Evolutionary conservation across 2,329 filamentous ascomycete species (phyloP).

Genomic region (Sporothrix protearum): DNA sequence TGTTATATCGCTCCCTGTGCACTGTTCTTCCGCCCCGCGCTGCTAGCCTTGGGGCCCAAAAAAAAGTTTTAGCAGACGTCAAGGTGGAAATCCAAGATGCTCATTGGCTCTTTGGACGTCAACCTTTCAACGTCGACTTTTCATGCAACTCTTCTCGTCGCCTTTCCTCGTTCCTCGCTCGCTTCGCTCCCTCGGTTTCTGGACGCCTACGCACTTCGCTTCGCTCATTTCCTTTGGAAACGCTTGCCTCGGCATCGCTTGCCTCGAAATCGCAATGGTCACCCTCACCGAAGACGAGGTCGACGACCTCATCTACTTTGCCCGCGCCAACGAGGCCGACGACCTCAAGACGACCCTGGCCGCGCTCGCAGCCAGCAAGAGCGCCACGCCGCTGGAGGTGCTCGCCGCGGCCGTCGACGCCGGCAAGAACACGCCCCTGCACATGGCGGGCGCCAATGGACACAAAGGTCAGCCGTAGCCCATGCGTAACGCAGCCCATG

Average conservation of each 20-base stretch:
- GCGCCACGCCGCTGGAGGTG: conserved; percentile 61
- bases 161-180: background rate
- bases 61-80: conserved; percentile 13
- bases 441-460: conserved; percentile 92
- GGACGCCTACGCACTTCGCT: conserved; percentile 39
- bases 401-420: conserved; percentile 63
- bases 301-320: conserved; percentile 86
- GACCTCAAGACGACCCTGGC: conserved; percentile 62
- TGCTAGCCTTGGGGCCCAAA: conserved; percentile 12
- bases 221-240: too few species aligned
- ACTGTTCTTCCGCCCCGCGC: conserved; percentile 7
- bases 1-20: background rate
- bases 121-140: background rate
- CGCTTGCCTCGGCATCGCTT: too few species aligned
- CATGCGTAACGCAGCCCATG: too few species aligned
- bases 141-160: background rate
- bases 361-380: conserved; percentile 55
- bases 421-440: conserved; percentile 74
- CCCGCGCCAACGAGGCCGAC: conserved; percentile 70
- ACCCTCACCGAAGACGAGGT: conserved; percentile 71
- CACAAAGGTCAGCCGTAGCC: conserved; percentile 66
- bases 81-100: background rate
- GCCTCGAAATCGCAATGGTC: too few species aligned
- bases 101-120: conserved; percentile 3
- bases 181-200: background rate